Base-by-base conservation (phyloP, 257 asterid genomes). In the Nicotiana benthamiana region DNA sequence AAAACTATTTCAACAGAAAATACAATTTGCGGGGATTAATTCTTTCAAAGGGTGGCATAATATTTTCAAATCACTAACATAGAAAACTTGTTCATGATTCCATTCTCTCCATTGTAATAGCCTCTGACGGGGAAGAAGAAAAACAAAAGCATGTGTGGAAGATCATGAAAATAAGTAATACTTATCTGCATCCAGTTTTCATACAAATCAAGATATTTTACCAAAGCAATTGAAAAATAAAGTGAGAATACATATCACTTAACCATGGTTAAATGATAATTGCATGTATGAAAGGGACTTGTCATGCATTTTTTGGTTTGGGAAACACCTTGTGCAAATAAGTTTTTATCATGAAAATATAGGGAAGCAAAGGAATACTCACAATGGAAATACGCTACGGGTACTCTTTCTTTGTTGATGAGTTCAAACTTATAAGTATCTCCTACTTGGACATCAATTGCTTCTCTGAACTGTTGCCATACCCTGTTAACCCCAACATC, bases 361-460 rank as follows among this genome's bases (percentile, higher is more conserved):
- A 53, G 56, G 18, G 65, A 1, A 30, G 5, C 1, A 30, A 32
- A 16, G 32, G 5, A 11, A 22, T 22, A 62, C 56, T 4, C 18
- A 62, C 36, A 13, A 62, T 24, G 48, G 15, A 79, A 34, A 56
- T 40, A 18, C 2, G 17, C 16, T 6, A 65, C 20, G 1, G 82
- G 77, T 17, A 27, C 30, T 15, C 28, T 18, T 51, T 51, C 53
- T 11, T 51, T 80, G 26, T 48, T 43, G 36, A 79, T 34, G 2
- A 79, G 82, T 75, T 79, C 77, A 17, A 81, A 36, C 52, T 48
- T 54, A 66, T 36, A 81, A 8, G 30, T 27, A 32, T 66, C 78
- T 66, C 83, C 78, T 66, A 40, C 78, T 57, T 80, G 74, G 43
- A 80, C 34, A 70, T 66, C 83, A 72, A 57, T 80, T 56, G 30